A percentile compares a stretch with the other conserved stretches of the same genome.
Evolutionary conservation across 768 basidiomycete species (phyloP).

Genomic region (Tricholoma matsutake): DNA sequence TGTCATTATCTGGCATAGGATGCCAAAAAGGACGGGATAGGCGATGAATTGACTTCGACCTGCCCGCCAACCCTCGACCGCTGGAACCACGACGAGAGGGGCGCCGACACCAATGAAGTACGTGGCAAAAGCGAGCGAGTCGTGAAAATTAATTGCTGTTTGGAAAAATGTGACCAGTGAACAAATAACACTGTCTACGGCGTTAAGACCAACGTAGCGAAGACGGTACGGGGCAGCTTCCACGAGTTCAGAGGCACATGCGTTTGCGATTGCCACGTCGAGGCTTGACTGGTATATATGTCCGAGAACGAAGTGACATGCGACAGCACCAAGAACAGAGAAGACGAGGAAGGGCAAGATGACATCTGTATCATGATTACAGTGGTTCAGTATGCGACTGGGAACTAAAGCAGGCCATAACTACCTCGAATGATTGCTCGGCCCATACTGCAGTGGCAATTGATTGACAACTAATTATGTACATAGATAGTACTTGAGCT

Average conservation of each 20-base stretch:
- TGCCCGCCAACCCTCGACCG: constrained; percentile 42
- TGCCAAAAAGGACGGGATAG: constrained; percentile 39
- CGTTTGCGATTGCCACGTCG: constrained; percentile 21
- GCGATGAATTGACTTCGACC: constrained; percentile 34
- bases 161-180: constrained; percentile 48
- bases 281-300: constrained; percentile 31
- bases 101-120: constrained; percentile 36
- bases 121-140: constrained; percentile 29
- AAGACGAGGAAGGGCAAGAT: constrained; percentile 37
- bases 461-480: no score
- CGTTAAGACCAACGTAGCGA: constrained; percentile 34
- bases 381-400: background rate
- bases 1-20: constrained; percentile 40
- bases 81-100: constrained; percentile 39
- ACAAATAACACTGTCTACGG: constrained; percentile 41
- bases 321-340: constrained; percentile 33
- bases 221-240: constrained; percentile 32
- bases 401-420: background rate
- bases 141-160: constrained; percentile 29
- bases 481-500: no score
- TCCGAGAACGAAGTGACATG: constrained; percentile 32
- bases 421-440: background rate
- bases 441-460: background rate
- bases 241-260: constrained; percentile 28
- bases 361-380: constrained; percentile 7